Evolutionary conservation across 164 flowering plant genomes (phyloP).

Genomic region (Sextonia rubra): DNA sequence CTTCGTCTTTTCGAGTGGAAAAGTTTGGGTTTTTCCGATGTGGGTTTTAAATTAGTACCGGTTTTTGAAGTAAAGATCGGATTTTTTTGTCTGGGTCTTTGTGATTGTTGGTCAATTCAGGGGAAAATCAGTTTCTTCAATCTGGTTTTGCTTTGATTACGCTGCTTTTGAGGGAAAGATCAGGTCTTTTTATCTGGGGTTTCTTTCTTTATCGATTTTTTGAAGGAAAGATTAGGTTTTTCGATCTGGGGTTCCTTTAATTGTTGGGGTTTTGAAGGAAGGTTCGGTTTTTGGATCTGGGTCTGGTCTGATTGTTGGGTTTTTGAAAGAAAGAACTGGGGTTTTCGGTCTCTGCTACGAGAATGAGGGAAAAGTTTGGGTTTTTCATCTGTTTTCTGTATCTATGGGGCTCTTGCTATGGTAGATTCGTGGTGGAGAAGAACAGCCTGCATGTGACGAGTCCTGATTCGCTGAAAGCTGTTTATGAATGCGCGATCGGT

Average conservation of each 20-base stretch:
- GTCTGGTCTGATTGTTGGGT: background rate
- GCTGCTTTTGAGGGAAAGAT: background rate
- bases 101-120: no score
- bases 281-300: background rate
- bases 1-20: background rate
- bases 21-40: background rate
- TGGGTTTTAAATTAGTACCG: background rate
- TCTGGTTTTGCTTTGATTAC: background rate
- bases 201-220: background rate
- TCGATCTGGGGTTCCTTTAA: conserved; percentile 16
- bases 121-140: background rate
- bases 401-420: conserved; percentile 36
- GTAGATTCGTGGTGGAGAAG: conserved; percentile 93
- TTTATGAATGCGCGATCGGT: conserved; percentile 90
- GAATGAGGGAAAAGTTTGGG: conserved; percentile 45
- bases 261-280: conserved; percentile 1
- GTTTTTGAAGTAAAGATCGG: background rate
- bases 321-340: background rate
- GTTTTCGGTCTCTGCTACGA: conserved; percentile 2
- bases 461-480: conserved; percentile 55
- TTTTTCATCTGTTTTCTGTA: conserved; percentile 34
- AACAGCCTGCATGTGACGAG: conserved; percentile 81
- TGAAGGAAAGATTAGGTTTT: background rate
- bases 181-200: conserved; percentile 8
- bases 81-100: no score